Evolutionary conservation across 2,329 filamentous ascomycete species (phyloP).

Genomic region (Venturia pyrina): DNA sequence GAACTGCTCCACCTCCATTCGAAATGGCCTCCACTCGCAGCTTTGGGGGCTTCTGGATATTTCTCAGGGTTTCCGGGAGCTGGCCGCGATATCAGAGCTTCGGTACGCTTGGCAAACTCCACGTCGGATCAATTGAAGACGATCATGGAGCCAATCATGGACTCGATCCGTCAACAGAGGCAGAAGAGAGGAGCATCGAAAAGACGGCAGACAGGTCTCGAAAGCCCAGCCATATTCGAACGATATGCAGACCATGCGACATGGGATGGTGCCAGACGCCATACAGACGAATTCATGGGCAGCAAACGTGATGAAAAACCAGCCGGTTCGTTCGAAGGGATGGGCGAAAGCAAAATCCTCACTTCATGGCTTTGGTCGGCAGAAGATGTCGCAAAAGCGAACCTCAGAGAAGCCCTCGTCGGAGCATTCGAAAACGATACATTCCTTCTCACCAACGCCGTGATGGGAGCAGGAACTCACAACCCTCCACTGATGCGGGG

Average conservation of each 20-base stretch:
- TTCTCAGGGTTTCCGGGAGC: constrained; percentile 1
- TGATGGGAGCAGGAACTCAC: neutral
- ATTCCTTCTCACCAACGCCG: constrained; percentile 4
- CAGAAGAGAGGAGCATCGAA: neutral
- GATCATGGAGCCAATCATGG: constrained; percentile 7
- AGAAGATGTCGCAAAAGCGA: neutral
- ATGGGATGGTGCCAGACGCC: neutral
- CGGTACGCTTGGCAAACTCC: neutral
- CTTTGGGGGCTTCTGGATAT: neutral
- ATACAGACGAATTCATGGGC: neutral
- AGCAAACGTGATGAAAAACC: neutral
- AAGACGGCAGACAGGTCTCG: neutral
- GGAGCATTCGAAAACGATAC: constrained; percentile 4
- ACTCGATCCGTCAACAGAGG: neutral
- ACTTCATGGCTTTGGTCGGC: constrained; percentile 9
- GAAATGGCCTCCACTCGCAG: neutral
- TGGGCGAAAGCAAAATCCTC: constrained; percentile 4
- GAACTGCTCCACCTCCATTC: neutral
- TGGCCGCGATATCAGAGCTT: neutral
- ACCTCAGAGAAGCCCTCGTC: neutral
- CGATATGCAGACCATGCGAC: neutral
- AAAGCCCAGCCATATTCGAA: neutral
- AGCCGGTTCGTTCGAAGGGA: neutral
- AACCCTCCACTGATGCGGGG: constrained; percentile 3
- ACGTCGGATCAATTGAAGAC: neutral